phyloP scores from a whole-genome alignment of 306 rosid genomes.

The Quercus aquifolioides region DNA sequence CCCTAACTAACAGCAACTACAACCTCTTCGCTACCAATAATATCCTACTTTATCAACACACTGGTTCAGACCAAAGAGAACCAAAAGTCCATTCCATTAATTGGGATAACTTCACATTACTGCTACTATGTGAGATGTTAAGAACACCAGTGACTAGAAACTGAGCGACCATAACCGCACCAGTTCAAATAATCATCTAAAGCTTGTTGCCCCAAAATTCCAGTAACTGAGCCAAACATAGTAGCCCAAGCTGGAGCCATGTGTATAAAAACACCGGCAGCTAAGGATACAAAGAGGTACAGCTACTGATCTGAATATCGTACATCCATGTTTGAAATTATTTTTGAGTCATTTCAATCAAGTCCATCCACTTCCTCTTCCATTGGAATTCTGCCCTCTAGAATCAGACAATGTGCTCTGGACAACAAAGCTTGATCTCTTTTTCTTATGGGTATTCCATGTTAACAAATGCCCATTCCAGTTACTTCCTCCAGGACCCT shows the following conservation, averaged over 20 bases:
- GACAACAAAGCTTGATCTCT: slow-evolving; percentile 70
- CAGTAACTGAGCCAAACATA: not conserved
- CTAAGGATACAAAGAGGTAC: not conserved
- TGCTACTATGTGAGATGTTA: slow-evolving; percentile 9
- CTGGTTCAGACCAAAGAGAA: not conserved
- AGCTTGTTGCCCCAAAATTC: not conserved
- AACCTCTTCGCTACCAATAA: not conserved
- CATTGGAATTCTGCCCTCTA: slow-evolving; percentile 67
- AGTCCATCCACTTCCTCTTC: slow-evolving; percentile 63
- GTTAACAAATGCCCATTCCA: slow-evolving; percentile 59
- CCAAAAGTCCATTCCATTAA: not conserved
- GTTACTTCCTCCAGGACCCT: slow-evolving; percentile 43
- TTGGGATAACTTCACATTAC: slow-evolving; percentile 14
- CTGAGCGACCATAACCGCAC: slow-evolving; percentile 19
- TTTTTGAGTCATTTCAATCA: slow-evolving; percentile 27
- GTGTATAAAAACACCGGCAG: not conserved
- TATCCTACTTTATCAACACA: not conserved
- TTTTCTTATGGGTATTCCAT: slow-evolving; percentile 81
- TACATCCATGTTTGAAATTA: not conserved
- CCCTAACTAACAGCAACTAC: not conserved
- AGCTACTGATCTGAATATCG: not conserved
- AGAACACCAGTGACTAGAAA: slow-evolving; percentile 25
- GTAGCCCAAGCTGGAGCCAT: not conserved
- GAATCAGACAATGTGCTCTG: slow-evolving; percentile 58
- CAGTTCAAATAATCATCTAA: slow-evolving; percentile 1